Evolutionary conservation across 306 rosid species (phyloP), one percentile per base, ranked within the genome.

Genomic region (Corylus americana): DNA sequence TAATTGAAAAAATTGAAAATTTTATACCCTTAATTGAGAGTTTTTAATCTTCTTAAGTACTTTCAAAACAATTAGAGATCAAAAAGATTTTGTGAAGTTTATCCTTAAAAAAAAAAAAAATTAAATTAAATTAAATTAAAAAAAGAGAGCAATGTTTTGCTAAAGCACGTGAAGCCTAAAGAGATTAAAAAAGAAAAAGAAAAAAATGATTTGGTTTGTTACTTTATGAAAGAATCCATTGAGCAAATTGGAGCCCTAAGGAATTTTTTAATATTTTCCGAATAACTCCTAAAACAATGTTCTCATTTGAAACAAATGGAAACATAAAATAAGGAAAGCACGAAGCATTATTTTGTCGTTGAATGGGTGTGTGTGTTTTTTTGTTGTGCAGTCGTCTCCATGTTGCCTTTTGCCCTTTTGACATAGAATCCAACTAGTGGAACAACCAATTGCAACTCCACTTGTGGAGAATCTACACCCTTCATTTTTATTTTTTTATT

Each of bases 381-480:
- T 39, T 4, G 64, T 87, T 82, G 47, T 25, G 79, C 76, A 31
- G 53, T 59, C 84, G 39, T 77, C 49, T 74, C 82, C 76, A 13
- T 58, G 53, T 17, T 58, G 55, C 57, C 71, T 55, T 79, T 78
- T 76, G 71, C 17, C 74, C 82, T 74, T 76, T 80, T 83, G 81
- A 85, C 86, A 29, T 57, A 64, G 87, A 87, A 76, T 86, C 83
- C 78, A 74, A 76, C 70, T 71, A 70, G 83, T 74, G 84, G 84
- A 87, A 77, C 61, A 20, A 42, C 68, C 39, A 76, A 49, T 63
- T 49, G 74, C 54, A 5, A 70, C 2, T 68, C 76, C 73, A 81
- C 55, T 68, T 68, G 53, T 49, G 79, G 80, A 66, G 83, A 76
- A 78, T 71, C 82, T 70, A 81, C 54, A 83, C 55, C 74, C 54